Base-by-base conservation (phyloP, 441 rosid genomes). In the Flueggea neowawraea region DNA sequence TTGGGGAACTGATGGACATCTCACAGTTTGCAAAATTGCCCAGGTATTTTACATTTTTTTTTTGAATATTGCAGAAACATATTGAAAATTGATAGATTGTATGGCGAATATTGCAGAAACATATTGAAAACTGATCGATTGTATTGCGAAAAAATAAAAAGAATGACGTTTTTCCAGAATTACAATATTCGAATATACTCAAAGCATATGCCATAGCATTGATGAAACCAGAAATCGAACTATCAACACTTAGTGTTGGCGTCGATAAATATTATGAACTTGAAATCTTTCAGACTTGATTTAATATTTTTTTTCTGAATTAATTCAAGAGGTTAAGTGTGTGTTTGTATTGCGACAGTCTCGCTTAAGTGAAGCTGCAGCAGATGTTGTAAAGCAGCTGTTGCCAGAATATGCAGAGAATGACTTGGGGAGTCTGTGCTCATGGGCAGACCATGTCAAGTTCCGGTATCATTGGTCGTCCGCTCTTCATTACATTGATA, bases 1-100 rank as follows among this genome's bases (percentile, higher is more conserved):
- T 1, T 87, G 98, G 96, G 92, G 96, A 17, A 68, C 16, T 48
- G 95, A 87, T 41, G 96, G 98, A 17, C 98, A 91, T 48, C 61
- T 76, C 43, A 74, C 79, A 41, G 12, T 75, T 60, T 91, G 98
- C 67, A 80, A 48, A 74, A 85, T 91, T 53, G 96, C 95, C 68
- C 90, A 89, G 94, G 96, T 90, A 17, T 14, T 49, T 0, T 13
- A 5, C 41, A 17, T 28, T 58, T 9, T 22, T 45, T 60, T 12
- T 54, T 28, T 11, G 16, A 4, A 4, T 57, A 5, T 22, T 31
- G 28, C 28, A 22, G 28, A 22, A 22, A 22, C 28, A 22, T 0
- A 22, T 22, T 22, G 28, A 22, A 22, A 22, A 22, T 22, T 22
- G 28, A 22, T 22, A 0, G 28, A 22, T 22, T 22, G 28, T 22